A percentile compares a stretch with the other conserved stretches of the same genome.
Conservation (phyloP, 495 filamentous ascomycete genomes). For the Hypoxylon cercidicola region DNA sequence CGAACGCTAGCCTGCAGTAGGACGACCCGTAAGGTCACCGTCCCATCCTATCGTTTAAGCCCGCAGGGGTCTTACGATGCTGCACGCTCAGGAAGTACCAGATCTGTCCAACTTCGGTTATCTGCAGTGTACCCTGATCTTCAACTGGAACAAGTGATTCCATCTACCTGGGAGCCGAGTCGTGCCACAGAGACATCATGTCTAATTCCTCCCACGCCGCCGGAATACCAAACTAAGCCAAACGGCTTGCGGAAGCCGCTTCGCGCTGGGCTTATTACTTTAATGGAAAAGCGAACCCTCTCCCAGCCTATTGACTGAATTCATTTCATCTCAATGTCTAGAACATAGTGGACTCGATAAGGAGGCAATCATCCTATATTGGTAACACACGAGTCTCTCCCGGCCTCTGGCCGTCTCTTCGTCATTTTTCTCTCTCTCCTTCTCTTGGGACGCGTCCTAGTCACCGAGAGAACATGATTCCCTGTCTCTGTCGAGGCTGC, state of each 20-base stretch:
- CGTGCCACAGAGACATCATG: constrained; percentile 40
- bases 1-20: constrained; percentile 8
- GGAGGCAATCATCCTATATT: constrained; percentile 45
- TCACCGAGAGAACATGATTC: constrained; percentile 27
- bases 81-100: constrained; percentile 45
- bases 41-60: constrained; percentile 33
- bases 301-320: constrained; percentile 36
- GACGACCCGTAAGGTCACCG: constrained; percentile 19
- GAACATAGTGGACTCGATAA: constrained; percentile 47
- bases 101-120: constrained; percentile 51
- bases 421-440: constrained; percentile 2
- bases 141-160: constrained; percentile 45
- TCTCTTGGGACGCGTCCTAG: neutral
- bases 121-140: constrained; percentile 49
- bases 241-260: constrained; percentile 26
- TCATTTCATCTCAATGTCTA: constrained; percentile 51
- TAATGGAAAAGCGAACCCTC: constrained; percentile 27
- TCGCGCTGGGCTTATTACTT: constrained; percentile 28
- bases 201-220: constrained; percentile 44
- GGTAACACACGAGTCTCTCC: constrained; percentile 46
- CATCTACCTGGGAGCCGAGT: constrained; percentile 45
- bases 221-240: constrained; percentile 33
- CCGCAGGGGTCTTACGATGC: constrained; percentile 44
- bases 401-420: constrained; percentile 21
- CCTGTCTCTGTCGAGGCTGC: constrained; percentile 17